Evolutionary conservation across 257 asterid species (phyloP), one percentile per base, ranked within the genome.

Genomic region (Petunia secreta): DNA sequence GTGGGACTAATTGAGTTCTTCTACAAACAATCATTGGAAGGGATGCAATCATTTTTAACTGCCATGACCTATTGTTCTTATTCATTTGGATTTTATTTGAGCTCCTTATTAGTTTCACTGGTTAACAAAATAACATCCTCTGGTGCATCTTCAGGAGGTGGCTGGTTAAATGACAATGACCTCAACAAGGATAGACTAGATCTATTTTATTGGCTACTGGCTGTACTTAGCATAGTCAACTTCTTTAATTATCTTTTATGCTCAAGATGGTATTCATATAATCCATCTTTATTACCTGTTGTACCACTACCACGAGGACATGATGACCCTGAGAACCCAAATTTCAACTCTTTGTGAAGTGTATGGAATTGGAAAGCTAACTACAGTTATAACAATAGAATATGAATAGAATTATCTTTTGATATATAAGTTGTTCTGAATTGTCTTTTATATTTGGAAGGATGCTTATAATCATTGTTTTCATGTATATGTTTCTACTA

Each of bases 41-140:
- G 97, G 78, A 91, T 90, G 95, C 95, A 87, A 10, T 92, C 96
- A 0, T 91, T 92, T 80, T 82, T 89, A 15, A 92, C 95, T 0
- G 96, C 96, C 59, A 86, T 91, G 94, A 89, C 94, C 1, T 92
- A 91, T 78, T 92, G 92, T 63, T 88, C 95, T 1, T 91, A 91
- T 14, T 89, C 95, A 0, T 91, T 89, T 54, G 97, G 97, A 3
- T 91, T 92, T 78, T 92, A 89, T 46, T 83, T 89, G 63, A 92
- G 97, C 88, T 89, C 95, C 15, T 69, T 89, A 25, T 63, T 92
- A 80, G 92, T 92, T 41, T 86, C 92, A 8, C 64, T 88, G 8
- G 90, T 89, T 58, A 90, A 90, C 83, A 89, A 44, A 78, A 81
- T 92, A 1, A 92, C 25, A 25, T 25, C 89, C 25, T 82, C 93